phyloP scores from a whole-genome alignment of 345 rosid species.

The Gossypium longicalyx region DNA sequence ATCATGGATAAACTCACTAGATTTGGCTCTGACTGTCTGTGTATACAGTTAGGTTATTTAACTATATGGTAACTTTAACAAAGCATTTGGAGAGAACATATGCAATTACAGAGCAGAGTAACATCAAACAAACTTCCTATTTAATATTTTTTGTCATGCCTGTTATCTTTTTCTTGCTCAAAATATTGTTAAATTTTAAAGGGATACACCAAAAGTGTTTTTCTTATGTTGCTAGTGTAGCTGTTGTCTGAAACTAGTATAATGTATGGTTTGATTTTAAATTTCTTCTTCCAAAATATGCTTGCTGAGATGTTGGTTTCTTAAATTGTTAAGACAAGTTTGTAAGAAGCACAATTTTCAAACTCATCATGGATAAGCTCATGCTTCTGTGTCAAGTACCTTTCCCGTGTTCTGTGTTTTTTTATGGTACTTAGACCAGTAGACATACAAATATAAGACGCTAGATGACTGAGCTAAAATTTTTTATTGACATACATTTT shows the following conservation, averaged over 20 bases:
- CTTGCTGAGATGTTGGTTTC: neutral
- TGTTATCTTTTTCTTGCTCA: too few relatives aligned
- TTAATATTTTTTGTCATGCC: neutral
- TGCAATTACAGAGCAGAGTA: neutral
- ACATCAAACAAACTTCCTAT: neutral
- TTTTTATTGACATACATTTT: neutral
- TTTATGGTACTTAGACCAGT: neutral
- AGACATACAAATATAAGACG: neutral
- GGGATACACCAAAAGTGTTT: neutral
- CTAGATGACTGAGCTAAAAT: neutral
- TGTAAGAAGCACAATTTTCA: neutral
- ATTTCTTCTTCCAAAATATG: neutral
- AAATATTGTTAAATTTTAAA: constrained; percentile 1
- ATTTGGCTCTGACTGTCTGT: neutral
- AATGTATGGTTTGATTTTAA: neutral
- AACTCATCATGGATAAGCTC: neutral
- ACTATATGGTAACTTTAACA: neutral
- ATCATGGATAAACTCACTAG: neutral
- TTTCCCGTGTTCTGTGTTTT: neutral
- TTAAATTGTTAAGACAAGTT: neutral
- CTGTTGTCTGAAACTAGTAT: neutral
- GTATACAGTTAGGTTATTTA: neutral
- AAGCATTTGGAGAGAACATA: neutral
- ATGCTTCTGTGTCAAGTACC: neutral
- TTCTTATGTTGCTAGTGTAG: neutral